phyloP scores from a whole-genome alignment of 805 yeast genomes.

The Kluyveromyces starmeri region DNA sequence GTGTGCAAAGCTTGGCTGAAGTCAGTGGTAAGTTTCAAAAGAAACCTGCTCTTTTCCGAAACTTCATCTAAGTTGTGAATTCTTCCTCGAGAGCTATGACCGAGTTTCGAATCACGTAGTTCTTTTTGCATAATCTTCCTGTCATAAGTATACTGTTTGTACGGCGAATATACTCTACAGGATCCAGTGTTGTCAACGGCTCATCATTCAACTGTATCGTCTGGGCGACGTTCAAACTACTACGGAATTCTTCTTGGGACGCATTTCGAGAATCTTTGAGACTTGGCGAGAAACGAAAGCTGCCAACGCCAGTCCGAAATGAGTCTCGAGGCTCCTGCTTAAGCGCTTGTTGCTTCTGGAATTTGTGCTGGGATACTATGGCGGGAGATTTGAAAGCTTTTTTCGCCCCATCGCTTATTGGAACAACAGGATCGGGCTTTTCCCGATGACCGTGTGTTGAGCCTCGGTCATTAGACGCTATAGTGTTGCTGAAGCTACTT shows the following conservation, averaged over 20 bases:
- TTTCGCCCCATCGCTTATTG: neutral
- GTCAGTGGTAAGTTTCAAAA: too few relatives aligned
- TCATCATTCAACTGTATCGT: neutral
- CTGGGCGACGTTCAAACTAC: conserved; percentile 1
- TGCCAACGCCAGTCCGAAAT: too few relatives aligned
- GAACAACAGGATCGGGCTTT: too few relatives aligned
- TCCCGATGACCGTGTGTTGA: neutral
- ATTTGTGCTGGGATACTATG: neutral
- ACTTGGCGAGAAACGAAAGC: too few relatives aligned
- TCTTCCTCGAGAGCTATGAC: neutral
- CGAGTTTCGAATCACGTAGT: conserved; percentile 1
- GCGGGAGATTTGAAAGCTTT: neutral
- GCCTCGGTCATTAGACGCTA: neutral
- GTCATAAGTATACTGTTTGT: conserved; percentile 2
- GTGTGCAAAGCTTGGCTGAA: too few relatives aligned
- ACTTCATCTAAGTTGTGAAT: too few relatives aligned
- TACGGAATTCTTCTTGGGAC: neutral
- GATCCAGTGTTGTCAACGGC: neutral
- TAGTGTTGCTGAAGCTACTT: too few relatives aligned
- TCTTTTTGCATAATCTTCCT: conserved; percentile 3
- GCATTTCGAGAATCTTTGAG: too few relatives aligned
- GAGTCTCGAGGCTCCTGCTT: too few relatives aligned
- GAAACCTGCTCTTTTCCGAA: too few relatives aligned
- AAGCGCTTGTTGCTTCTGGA: neutral
- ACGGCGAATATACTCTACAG: conserved; percentile 2